Evolutionary conservation across 164 flowering plant genomes (phyloP), one percentile per base, ranked within the genome.

Genomic region (grape (Vitis vinifera)): DNA sequence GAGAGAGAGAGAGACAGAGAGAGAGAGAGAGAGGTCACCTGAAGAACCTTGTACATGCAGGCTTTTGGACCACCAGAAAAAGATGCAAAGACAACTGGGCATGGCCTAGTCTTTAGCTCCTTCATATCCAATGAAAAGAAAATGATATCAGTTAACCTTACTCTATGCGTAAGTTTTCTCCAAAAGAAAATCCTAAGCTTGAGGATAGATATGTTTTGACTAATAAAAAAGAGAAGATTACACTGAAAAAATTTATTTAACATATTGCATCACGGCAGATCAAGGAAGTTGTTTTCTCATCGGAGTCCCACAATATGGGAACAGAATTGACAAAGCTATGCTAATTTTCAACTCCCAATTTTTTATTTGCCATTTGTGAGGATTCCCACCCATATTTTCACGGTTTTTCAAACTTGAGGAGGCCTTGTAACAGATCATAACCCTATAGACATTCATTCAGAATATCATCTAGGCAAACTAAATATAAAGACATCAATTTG

Each of bases 31-130:
- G 44, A 37, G 44, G 44, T 61, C 84, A 94, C 99, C 97, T 94
- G 99, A 71, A 94, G 89, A 76, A 86, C 88, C 77, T 91, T 92
- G 79, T 85, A 92, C 97, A 92, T 88, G 82, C 99, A 94, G 53
- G 97, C 87, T 75, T 89, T 94, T 11, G 99, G 89, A 64, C 97
- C 99, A 68, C 97, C 97, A 63, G 99, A 94, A 82, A 94, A 92
- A 1, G 97, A 84, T 44, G 92, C 94, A 75, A 94, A 87, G 44
- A 92, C 94, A 10, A 92, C 88, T 12, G 97, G 99, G 70, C 84
- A 78, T 63, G 94, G 91, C 73, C 84, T 83, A 9, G 78, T 59
- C 82, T 83, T 92, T 57, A 94, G 79, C 76, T 85, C 99, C 99
- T 94, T 76, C 73, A 78, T 16, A 68, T 51, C 27, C 14, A 72